Percentiles rank a stretch among this genome's conserved stretches.
Evolutionary conservation across 345 rosid species (phyloP).

Genomic region (Eucalyptus sideroxylon): DNA sequence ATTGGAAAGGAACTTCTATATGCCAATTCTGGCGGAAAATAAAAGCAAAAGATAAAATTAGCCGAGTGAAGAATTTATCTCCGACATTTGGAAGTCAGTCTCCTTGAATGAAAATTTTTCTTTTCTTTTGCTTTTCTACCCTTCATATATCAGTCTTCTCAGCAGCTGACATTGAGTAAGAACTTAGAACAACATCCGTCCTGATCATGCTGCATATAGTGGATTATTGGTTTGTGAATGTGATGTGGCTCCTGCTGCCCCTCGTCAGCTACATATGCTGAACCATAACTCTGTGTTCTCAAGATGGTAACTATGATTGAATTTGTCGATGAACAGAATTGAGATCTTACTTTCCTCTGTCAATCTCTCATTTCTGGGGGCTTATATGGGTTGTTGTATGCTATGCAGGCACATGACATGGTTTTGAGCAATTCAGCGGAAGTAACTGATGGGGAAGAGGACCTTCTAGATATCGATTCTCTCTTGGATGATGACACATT

Average conservation of each 20-base stretch:
- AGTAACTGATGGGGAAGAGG: slow-evolving; percentile 20
- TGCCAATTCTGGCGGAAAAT: neutral
- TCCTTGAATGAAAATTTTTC: neutral
- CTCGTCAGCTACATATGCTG: neutral
- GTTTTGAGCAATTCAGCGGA: slow-evolving; percentile 20
- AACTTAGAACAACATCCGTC: neutral
- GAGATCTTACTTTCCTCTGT: neutral
- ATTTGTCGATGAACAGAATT: neutral
- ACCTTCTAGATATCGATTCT: slow-evolving; percentile 43
- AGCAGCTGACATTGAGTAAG: neutral
- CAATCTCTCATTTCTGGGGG: neutral
- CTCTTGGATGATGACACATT: slow-evolving; percentile 58
- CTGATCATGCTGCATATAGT: neutral
- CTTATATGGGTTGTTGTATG: neutral
- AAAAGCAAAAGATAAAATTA: neutral
- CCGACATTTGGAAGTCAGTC: neutral
- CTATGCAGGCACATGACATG: slow-evolving; percentile 21
- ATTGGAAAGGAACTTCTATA: neutral
- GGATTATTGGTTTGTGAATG: neutral
- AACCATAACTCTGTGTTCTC: neutral
- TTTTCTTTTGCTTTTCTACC: neutral
- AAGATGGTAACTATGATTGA: neutral
- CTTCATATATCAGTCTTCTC: neutral
- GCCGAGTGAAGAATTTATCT: neutral
- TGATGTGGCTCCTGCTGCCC: neutral